Evolutionary conservation across 2,329 filamentous ascomycete genomes (phyloP).

Genomic region (Falciphora oryzae): DNA sequence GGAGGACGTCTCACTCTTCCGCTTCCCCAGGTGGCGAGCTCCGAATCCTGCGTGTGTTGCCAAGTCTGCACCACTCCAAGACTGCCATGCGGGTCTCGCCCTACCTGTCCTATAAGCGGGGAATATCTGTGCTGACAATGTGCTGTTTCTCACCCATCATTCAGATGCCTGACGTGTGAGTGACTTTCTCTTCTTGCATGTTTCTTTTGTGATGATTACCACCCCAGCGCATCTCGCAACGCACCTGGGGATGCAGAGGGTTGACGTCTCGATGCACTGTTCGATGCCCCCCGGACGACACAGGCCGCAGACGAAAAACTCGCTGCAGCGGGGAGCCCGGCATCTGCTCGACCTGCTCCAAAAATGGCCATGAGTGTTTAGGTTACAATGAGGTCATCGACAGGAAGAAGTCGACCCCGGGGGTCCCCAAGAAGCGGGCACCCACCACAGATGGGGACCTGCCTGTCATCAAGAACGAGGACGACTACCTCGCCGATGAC

Average conservation of each 20-base stretch:
- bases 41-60: not conserved
- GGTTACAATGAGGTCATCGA: constrained; percentile 56
- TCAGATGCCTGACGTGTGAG: constrained; percentile 56
- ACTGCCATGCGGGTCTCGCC: not conserved
- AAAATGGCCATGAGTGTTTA: constrained; percentile 63
- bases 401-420: constrained; percentile 32
- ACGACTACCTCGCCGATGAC: constrained; percentile 13
- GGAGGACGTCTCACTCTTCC: not conserved
- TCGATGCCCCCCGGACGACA: not conserved
- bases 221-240: not conserved
- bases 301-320: constrained; percentile 65
- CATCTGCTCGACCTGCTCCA: constrained; percentile 64
- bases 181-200: not conserved
- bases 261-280: not conserved
- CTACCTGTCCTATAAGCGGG: too few relatives aligned
- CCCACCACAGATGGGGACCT: not conserved
- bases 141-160: constrained; percentile 1
- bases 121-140: constrained; percentile 5
- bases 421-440: not conserved
- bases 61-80: not conserved
- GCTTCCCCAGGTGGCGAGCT: not conserved
- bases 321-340: constrained; percentile 70
- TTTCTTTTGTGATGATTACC: not conserved
- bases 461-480: constrained; percentile 16
- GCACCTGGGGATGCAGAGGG: not conserved